These are phyloP conservation scores for Ceratocystis eucalypticola DNA, from an alignment of 2,329 filamentous ascomycete genomes.

Conservation along the genomic window DNA sequence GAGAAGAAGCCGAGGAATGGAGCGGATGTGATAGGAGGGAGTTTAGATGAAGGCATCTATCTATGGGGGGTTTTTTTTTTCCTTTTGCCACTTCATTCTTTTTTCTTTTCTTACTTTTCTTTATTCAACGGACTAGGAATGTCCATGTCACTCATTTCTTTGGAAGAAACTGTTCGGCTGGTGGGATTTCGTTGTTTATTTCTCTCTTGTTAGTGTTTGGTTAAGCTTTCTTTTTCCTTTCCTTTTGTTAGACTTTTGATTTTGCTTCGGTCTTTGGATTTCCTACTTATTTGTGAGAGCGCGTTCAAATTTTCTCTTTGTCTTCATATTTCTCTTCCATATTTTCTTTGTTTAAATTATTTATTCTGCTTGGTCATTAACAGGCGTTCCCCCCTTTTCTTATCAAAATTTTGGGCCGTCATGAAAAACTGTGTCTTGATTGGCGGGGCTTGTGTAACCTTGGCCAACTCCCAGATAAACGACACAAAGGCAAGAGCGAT, in stretches of 20 bases:
- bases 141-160: too few relatives aligned
- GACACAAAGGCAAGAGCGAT: not conserved
- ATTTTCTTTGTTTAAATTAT: not conserved
- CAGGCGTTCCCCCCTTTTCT: too few relatives aligned
- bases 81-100: constrained; percentile 16
- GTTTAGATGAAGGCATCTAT: not conserved
- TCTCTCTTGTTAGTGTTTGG: constrained; percentile 15
- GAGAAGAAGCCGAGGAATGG: not conserved
- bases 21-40: not conserved
- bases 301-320: not conserved
- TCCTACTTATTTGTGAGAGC: not conserved
- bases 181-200: constrained; percentile 9
- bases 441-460: not conserved
- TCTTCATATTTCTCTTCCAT: not conserved
- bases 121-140: not conserved
- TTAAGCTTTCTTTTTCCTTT: constrained; percentile 9
- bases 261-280: not conserved
- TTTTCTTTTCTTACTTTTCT: constrained; percentile 8
- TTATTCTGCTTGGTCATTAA: not conserved
- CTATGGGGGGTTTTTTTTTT: constrained; percentile 9
- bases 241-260: constrained; percentile 4
- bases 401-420: too few relatives aligned
- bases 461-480: not conserved
- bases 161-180: not conserved
- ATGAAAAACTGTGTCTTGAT: too few relatives aligned